Base-by-base conservation (phyloP, 768 basidiomycete genomes). In the Favolaschia claudopus region DNA sequence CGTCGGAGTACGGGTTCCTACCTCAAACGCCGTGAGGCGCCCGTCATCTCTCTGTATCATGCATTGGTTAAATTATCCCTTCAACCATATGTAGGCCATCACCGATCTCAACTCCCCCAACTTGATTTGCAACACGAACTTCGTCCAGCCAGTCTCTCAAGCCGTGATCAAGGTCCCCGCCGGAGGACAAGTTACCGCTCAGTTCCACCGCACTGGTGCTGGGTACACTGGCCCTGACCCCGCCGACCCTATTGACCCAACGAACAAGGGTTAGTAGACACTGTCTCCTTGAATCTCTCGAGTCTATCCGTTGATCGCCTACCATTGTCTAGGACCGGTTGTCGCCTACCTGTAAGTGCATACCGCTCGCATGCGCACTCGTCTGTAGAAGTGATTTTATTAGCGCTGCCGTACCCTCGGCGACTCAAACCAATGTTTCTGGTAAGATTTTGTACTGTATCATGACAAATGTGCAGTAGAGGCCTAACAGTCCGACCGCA, bases 1-100 rank as follows among this genome's bases (percentile, higher is more conserved):
- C 17, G 76, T 69, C 47, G 80, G 80, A 17, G 76, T 83, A 46
- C 79, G 82, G 17, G 80, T 80, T 1, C 79, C 79, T 6, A 60
- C 66, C 29, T 70, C 73, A 27, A 76, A 78, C 60, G 68, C 68
- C 28, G 76, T 76, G 56, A 43, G 73, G 53, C 33, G 20, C 36
- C 33, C 5, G 19, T 27, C 36, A 6, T 64, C 61, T 7, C 53
- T 57, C 37, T 63, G 63, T 56, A 61, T 65, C 48, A 64, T 65
- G 9, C 65, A 68, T 53, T 8, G 67, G 62, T 1, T 32, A 9
- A 27, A 46, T 38, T 65, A 65, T 25, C 42, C 32, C n/a, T n/a
- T n/a, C 3, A 7, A 27, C 22, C n/a, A n/a, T n/a, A 40, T 54
- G 15, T 40, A 78, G 78, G 75, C 79, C 6, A 80, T 82, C 39